Percentiles rank a stretch among this genome's conserved stretches.
These are phyloP conservation scores for Linnemannia elongata DNA, from an alignment of 192 early-diverging fungal genomes.

Conservation along the genomic window DNA sequence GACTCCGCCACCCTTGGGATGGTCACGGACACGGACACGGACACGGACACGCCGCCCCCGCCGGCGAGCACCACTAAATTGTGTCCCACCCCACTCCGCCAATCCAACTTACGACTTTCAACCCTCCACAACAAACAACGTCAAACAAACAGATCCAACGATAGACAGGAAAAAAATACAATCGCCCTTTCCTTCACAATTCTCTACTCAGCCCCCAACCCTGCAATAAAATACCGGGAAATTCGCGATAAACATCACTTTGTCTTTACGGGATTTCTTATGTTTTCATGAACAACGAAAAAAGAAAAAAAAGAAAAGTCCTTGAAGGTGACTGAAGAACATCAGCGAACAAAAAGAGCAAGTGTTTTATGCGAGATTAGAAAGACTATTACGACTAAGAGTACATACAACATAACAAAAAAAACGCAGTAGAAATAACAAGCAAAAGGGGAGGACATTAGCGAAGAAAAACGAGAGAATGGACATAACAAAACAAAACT, in stretches of 20 bases:
- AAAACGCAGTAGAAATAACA: neutral
- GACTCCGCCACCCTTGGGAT: slow-evolving; percentile 79
- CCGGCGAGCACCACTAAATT: slow-evolving; percentile 53
- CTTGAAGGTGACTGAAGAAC: neutral
- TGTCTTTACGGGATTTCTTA: too few species aligned
- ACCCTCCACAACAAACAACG: neutral
- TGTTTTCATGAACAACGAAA: too few species aligned
- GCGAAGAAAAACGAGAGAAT: neutral
- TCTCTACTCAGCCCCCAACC: neutral
- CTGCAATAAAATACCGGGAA: neutral
- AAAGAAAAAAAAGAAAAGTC: neutral
- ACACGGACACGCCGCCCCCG: slow-evolving; percentile 60
- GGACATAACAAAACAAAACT: neutral
- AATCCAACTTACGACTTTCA: neutral
- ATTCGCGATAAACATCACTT: neutral
- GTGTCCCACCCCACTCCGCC: neutral
- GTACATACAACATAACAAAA: neutral
- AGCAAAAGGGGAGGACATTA: neutral
- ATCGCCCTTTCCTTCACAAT: neutral
- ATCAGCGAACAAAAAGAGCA: neutral
- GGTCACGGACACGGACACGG: slow-evolving; percentile 69
- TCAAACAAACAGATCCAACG: neutral
- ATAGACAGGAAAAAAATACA: neutral
- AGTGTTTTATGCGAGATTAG: neutral
- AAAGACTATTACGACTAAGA: neutral